A percentile compares a stretch with the other conserved stretches of the same genome.
Conservation (phyloP, 345 rosid species). For the Populus nigra region DNA sequence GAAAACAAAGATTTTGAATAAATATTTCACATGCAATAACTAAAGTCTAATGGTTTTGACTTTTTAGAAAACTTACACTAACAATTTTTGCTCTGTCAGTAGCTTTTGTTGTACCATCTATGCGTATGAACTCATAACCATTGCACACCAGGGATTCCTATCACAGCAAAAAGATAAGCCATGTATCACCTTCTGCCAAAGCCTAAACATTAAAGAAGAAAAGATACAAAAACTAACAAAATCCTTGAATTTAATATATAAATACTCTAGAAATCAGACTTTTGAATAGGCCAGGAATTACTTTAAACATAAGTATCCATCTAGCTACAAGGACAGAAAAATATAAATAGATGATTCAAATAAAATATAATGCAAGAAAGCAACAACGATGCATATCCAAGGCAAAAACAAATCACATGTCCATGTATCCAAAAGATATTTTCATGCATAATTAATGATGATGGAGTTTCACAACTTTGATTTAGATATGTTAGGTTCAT, state of each 20-base stretch:
- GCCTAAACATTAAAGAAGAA: background rate
- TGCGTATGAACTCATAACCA: constrained; percentile 68
- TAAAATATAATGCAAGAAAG: background rate
- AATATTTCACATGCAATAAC: background rate
- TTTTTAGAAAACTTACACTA: constrained; percentile 44
- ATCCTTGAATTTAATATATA: background rate
- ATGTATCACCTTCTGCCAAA: constrained; percentile 6
- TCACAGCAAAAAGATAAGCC: constrained; percentile 6
- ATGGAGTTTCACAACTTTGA: background rate
- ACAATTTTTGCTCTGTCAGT: constrained; percentile 79
- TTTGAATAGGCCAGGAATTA: background rate
- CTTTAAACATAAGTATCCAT: background rate
- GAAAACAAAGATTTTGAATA: background rate
- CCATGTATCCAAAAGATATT: background rate
- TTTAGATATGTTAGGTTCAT: background rate
- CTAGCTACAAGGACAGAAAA: background rate
- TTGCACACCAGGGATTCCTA: constrained; percentile 71
- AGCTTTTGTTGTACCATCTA: constrained; percentile 94
- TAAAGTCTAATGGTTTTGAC: background rate
- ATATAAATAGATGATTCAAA: background rate
- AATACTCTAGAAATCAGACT: background rate
- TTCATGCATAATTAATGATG: background rate
- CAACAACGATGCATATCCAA: background rate
- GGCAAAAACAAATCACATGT: background rate
- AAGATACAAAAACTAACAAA: background rate